Evolutionary conservation across 2,329 filamentous ascomycete genomes (phyloP), one percentile per base, ranked within the genome.

Genomic region (Davidsoniella neocaledoniae): DNA sequence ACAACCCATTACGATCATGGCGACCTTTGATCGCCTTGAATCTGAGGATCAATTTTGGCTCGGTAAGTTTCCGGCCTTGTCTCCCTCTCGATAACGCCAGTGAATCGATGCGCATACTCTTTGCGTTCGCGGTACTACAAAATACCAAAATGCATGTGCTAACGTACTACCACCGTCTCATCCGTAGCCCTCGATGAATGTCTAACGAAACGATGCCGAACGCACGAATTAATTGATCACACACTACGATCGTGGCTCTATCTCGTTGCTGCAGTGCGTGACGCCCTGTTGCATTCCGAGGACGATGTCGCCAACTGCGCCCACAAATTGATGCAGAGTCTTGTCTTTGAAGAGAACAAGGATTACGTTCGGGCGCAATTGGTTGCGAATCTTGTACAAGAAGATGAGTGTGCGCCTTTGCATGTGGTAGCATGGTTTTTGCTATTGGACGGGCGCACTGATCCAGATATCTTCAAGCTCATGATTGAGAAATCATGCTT

Each of bases 341-440:
- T 69, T 16, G 69, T 96, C 42, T 98, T 93, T 63, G 65, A 67
- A 23, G 65, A 72, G 12, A 81, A 95, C 63, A 75, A 77, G 56
- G 81, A 86, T 51, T 96, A 98, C 65, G 84, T 96, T 55, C 84
- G 90, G 55, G 83, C 78, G 42, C 91, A 96, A 67, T 86, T 98
- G 59, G 79, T 96, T 56, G 87, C 94, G 65, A 88, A 86, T 62
- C 71, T 98, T 48, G 68, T 95, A 56, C 73, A 94, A 72, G 91
- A 96, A 66, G 88, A 95, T 59, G 85, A 94, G 56, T 66, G 76
- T 16, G 76, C 77, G 33, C 77, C 80, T n/a, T 71, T 98, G 43
- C 84, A 94, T 63, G 73, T 87, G 53, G 85, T 94, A 53, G 76
- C 81, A 21, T 86, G 81, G 54, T 81, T 95, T 58, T 73, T 98